These are phyloP conservation scores for Sclerotiophoma versabilis DNA, from an alignment of 2,329 filamentous ascomycete species.

Conservation along the genomic window DNA sequence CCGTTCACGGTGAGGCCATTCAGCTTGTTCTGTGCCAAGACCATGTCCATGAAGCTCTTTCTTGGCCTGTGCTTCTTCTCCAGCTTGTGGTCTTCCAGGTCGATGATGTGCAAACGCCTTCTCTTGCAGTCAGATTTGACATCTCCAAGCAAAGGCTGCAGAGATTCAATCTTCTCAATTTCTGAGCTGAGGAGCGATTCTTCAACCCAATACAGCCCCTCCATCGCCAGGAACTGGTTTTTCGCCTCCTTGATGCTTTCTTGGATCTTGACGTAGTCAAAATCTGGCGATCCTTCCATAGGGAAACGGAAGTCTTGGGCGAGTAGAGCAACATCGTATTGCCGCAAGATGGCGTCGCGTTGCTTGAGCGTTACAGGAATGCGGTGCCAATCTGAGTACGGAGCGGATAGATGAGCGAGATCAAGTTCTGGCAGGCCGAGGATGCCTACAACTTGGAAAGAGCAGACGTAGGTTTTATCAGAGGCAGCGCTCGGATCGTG, in stretches of 20 bases:
- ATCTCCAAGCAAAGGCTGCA: constrained; percentile 39
- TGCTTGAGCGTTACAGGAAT: constrained; percentile 45
- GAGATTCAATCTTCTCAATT: constrained; percentile 38
- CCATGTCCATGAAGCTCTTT: constrained; percentile 49
- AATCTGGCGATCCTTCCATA: constrained; percentile 48
- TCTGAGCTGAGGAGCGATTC: constrained; percentile 36
- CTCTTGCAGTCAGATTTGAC: constrained; percentile 39
- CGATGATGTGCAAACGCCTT: constrained; percentile 35
- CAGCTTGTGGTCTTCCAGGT: constrained; percentile 22
- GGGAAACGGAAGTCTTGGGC: constrained; percentile 50
- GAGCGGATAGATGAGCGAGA: constrained; percentile 39
- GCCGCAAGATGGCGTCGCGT: constrained; percentile 45
- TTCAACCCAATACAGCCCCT: constrained; percentile 49
- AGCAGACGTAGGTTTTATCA: constrained; percentile 46
- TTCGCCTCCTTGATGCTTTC: constrained; percentile 46
- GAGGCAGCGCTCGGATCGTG: constrained; percentile 24
- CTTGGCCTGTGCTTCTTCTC: constrained; percentile 40
- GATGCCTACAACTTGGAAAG: constrained; percentile 50
- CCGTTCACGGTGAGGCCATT: constrained; percentile 36
- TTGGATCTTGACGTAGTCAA: constrained; percentile 46
- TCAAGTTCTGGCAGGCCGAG: constrained; percentile 51
- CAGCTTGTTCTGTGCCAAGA: constrained; percentile 34
- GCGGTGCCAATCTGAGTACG: constrained; percentile 48
- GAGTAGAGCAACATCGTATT: constrained; percentile 49
- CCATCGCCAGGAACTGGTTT: constrained; percentile 47